Percentiles rank a stretch among this genome's conserved stretches.
phyloP scores from a whole-genome alignment of 768 basidiomycete genomes.

The Lactarius hatsudake region DNA sequence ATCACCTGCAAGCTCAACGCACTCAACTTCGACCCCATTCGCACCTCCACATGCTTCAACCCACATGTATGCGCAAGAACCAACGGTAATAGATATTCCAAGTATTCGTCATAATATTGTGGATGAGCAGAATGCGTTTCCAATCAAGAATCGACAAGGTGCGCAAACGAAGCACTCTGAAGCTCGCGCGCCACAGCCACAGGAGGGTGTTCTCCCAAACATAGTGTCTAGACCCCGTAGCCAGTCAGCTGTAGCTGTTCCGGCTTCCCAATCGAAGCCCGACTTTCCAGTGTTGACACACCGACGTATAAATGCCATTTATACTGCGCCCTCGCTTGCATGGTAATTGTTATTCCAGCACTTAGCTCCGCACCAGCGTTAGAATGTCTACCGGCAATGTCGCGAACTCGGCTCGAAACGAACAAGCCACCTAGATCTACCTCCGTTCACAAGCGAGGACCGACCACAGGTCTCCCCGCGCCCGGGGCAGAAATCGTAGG shows the following conservation, averaged over 20 bases:
- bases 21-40: not conserved
- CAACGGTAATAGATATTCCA: not conserved
- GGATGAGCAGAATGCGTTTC: not conserved
- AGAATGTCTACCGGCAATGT: not conserved
- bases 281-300: not conserved
- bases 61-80: not conserved
- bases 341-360: not conserved
- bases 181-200: not conserved
- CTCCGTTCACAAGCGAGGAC: not conserved
- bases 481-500: not conserved
- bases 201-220: not conserved
- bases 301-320: not conserved
- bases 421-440: not conserved
- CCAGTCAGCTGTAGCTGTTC: not conserved
- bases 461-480: not conserved
- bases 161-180: not conserved
- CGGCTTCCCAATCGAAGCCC: no score
- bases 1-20: no score
- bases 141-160: not conserved
- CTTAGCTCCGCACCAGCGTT: not conserved
- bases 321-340: not conserved
- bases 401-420: not conserved
- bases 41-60: not conserved
- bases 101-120: not conserved
- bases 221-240: not conserved